Percentiles rank a stretch among this genome's conserved stretches.
These are phyloP conservation scores for Alternaria infectoria DNA, from an alignment of 2,329 filamentous ascomycete genomes.

Conservation along the genomic window DNA sequence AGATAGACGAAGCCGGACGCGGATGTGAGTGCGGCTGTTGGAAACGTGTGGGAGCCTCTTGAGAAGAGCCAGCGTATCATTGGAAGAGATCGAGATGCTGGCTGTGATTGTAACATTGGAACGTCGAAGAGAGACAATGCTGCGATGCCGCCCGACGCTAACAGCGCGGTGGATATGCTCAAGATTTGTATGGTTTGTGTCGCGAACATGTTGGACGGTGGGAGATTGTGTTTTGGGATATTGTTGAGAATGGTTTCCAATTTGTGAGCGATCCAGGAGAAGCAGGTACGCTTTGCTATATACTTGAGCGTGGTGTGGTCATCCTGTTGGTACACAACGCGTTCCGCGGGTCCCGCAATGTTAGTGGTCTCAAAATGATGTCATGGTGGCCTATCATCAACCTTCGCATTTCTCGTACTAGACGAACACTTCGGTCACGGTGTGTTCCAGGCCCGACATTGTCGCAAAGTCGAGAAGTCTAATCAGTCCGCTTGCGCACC, in stretches of 20 bases:
- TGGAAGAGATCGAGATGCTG: slow-evolving; percentile 48
- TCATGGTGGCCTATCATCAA: slow-evolving; percentile 2
- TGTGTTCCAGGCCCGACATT: neutral
- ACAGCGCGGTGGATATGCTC: slow-evolving; percentile 41
- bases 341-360: slow-evolving; percentile 1
- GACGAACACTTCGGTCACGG: neutral
- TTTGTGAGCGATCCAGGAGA: neutral
- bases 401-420: neutral
- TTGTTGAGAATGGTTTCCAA: neutral
- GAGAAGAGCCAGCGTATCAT: slow-evolving; percentile 47
- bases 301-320: neutral
- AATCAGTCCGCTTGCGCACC: slow-evolving; percentile 66
- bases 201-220: slow-evolving; percentile 10
- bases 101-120: slow-evolving; percentile 41
- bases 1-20: slow-evolving; percentile 37
- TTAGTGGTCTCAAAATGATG: slow-evolving; percentile 7
- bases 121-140: slow-evolving; percentile 43
- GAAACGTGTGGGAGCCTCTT: slow-evolving; percentile 47
- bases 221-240: neutral
- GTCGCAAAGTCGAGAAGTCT: slow-evolving; percentile 20
- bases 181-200: slow-evolving; percentile 28
- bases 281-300: neutral
- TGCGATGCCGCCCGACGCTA: slow-evolving; percentile 45
- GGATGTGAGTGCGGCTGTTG: slow-evolving; percentile 34
- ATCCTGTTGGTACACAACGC: neutral